phyloP scores from a whole-genome alignment of 164 flowering plant species.

The Protea cynaroides region DNA sequence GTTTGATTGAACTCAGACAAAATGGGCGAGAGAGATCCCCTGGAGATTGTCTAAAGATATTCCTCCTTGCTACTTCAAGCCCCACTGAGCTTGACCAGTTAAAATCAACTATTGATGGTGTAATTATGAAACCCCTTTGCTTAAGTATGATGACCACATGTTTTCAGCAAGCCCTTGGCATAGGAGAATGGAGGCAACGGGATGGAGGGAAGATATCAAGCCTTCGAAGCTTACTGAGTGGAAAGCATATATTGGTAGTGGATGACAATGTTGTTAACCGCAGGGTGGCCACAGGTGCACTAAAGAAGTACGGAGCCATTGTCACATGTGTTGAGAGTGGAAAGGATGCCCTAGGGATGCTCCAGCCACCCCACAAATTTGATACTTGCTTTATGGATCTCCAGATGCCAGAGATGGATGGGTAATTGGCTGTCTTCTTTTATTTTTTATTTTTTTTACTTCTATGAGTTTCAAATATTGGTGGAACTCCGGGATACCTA shows the following conservation, averaged over 20 bases:
- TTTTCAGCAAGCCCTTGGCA: conserved; percentile 53
- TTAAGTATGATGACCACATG: conserved; percentile 43
- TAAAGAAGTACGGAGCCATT: conserved; percentile 73
- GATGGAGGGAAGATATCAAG: conserved; percentile 31
- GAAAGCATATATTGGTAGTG: conserved; percentile 70
- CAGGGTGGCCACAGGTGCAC: conserved; percentile 86
- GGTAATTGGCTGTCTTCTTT: conserved; percentile 31
- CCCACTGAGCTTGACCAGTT: conserved; percentile 34
- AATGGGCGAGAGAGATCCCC: conserved; percentile 15
- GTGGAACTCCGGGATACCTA: no score
- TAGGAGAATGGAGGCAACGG: conserved; percentile 31
- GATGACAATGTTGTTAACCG: conserved; percentile 85
- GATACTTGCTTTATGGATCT: conserved; percentile 98
- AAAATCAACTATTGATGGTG: conserved; percentile 46
- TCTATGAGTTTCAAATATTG: not conserved
- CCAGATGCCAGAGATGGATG: conserved; percentile 98
- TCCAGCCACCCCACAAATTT: conserved; percentile 74
- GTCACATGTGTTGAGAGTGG: conserved; percentile 84
- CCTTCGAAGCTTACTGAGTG: conserved; percentile 50
- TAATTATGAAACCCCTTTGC: conserved; percentile 69
- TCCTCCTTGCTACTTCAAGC: conserved; percentile 46
- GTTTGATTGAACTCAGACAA: conserved; percentile 22
- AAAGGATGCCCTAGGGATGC: conserved; percentile 51
- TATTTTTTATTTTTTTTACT: not conserved
- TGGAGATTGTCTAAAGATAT: conserved; percentile 37